A percentile compares a stretch with the other conserved stretches of the same genome.
These are phyloP conservation scores for Aspergillus fructus DNA, from an alignment of 2,329 filamentous ascomycete genomes.

Conservation along the genomic window DNA sequence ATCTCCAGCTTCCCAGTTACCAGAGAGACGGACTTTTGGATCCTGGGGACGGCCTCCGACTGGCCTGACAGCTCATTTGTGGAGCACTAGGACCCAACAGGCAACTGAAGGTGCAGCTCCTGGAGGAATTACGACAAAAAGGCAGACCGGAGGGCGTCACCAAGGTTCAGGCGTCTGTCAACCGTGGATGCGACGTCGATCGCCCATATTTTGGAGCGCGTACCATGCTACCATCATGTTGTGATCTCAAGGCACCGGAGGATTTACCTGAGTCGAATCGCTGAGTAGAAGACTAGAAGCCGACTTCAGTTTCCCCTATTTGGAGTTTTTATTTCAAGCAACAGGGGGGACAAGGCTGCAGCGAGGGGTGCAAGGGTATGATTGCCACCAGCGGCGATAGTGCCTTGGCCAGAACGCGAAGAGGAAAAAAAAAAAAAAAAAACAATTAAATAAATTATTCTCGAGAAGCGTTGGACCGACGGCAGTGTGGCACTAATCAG, in stretches of 20 bases:
- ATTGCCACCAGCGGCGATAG: conserved; percentile 15
- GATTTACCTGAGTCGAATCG: neutral
- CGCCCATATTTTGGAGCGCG: neutral
- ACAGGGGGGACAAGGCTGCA: conserved; percentile 4
- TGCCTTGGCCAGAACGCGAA: conserved; percentile 7
- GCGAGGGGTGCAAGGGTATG: conserved; percentile 5
- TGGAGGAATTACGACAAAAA: neutral
- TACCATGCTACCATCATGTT: too few species aligned
- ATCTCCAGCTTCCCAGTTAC: neutral
- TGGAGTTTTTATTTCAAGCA: too few species aligned
- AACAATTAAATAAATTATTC: neutral
- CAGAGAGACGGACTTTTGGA: conserved; percentile 3
- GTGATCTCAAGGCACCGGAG: neutral
- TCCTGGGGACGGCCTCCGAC: neutral
- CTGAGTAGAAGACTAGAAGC: neutral
- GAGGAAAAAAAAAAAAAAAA: neutral
- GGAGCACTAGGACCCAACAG: neutral
- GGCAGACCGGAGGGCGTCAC: neutral
- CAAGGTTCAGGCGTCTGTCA: neutral
- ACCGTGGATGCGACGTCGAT: conserved; percentile 5
- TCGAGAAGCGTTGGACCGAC: neutral
- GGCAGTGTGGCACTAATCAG: neutral
- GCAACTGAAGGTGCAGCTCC: neutral
- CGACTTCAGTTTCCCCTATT: too few species aligned
- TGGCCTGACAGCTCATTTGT: neutral